Percentiles rank a stretch among this genome's conserved stretches.
These are phyloP conservation scores for Annulohypoxylon moriforme DNA, from an alignment of 495 filamentous ascomycete genomes.

Conservation along the genomic window DNA sequence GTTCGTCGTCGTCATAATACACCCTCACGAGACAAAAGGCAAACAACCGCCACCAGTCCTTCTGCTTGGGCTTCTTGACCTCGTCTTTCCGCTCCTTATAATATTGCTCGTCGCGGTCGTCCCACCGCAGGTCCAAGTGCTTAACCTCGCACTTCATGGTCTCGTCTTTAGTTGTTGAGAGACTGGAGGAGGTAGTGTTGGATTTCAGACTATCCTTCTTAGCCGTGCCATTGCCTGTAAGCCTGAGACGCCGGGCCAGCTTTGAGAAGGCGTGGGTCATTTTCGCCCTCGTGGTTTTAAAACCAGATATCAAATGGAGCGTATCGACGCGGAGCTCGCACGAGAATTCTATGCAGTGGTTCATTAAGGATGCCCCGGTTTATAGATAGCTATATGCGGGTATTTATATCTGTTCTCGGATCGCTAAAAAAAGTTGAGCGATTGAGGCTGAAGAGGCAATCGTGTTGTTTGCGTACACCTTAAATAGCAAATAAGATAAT, in stretches of 20 bases:
- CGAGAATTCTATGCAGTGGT: background rate
- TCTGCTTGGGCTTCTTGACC: slow-evolving; percentile 43
- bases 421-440: background rate
- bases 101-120: slow-evolving; percentile 47
- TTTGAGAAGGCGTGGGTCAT: background rate
- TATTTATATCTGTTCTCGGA: background rate
- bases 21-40: slow-evolving; percentile 50
- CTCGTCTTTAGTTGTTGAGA: slow-evolving; percentile 29
- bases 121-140: slow-evolving; percentile 49
- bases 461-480: background rate
- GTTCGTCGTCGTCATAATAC: slow-evolving; percentile 40
- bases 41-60: slow-evolving; percentile 53
- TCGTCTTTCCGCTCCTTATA: slow-evolving; percentile 46
- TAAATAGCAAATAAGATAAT: background rate
- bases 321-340: background rate
- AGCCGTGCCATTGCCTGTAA: background rate
- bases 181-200: background rate
- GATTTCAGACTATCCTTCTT: background rate
- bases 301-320: background rate
- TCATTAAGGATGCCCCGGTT: background rate
- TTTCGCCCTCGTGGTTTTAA: slow-evolving; percentile 6
- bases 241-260: background rate
- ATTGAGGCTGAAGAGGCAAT: background rate
- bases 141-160: slow-evolving; percentile 55
- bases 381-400: background rate